Base-by-base conservation (phyloP, 805 yeast species). In the Candida incommunis region DNA sequence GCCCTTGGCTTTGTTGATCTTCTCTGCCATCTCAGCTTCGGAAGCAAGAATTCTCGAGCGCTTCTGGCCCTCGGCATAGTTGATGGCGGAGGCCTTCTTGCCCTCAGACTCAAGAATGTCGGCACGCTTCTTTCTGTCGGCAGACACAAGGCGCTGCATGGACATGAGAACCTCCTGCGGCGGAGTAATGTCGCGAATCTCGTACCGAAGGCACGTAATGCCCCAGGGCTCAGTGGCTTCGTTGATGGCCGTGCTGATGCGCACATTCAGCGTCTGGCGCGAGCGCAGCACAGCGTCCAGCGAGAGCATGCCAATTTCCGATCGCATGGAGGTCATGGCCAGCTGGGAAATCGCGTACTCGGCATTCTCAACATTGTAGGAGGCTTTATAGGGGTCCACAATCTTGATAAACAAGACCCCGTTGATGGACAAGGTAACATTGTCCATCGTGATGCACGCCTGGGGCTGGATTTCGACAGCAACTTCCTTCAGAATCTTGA, bases 191-290 rank as follows among this genome's bases (percentile, higher is more conserved):
- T 82, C 92, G 54, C 86, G 72, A 60, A 82, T 82, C 61, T 82
- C 94, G 59, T 83, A 83, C 59, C 94, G 72, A 49, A 82, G 66
- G 57, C 90, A 83, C 55, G 76, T 73, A 46, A 82, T 78, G 47
- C 94, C 94, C 94, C 94, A 82, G 45, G 75, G 85, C 45, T 67
- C 66, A 9, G 92, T 84, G 20, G 92, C 92, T 54, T 82, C 90
- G 58, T 82, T 82, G 56, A 82, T 74, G 2, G 78, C 82, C 20
- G 68, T 57, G 45, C 84, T 82, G 61, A 82, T 83, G 64, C 82
- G 80, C 50, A 61, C 60, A 60, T 82, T 82, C 52, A 82, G 68
- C n/a, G 72, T 56, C 54, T 79, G 85, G 62, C 92, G 71, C 58
- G 82, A 92, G 51, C 75, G 72, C 51, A 82, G 67, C 16, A 82